These are phyloP conservation scores for Suhomyces prunicola DNA, from an alignment of 805 yeast genomes.

Conservation along the genomic window DNA sequence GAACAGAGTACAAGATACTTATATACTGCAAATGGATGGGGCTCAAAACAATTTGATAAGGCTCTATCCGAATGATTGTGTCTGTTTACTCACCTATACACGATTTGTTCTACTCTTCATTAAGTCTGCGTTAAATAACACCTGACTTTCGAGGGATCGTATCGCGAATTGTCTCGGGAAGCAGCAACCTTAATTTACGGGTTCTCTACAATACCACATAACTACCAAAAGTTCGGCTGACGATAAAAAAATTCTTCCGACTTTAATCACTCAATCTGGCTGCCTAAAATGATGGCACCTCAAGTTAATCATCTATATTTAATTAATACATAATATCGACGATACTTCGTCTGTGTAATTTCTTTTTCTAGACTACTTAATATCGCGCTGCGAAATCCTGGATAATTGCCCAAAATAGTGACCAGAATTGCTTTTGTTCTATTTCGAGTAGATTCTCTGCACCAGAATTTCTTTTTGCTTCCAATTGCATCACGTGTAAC, in stretches of 20 bases:
- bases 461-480: conserved; percentile 2
- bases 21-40: not conserved
- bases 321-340: not conserved
- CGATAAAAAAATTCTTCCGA: not conserved
- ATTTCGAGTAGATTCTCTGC: conserved; percentile 1
- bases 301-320: not conserved
- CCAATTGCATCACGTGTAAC: conserved; percentile 4
- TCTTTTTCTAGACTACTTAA: not conserved
- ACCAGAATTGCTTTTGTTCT: not conserved
- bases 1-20: not conserved
- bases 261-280: not conserved
- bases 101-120: not conserved
- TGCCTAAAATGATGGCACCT: not conserved
- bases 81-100: not conserved
- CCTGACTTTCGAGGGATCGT: not conserved
- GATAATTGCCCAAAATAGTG: not conserved
- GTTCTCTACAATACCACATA: not conserved
- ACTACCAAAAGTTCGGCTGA: not conserved
- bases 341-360: not conserved
- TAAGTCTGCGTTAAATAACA: too few relatives aligned
- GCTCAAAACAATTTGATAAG: not conserved
- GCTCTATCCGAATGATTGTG: not conserved
- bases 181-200: not conserved
- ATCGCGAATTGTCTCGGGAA: not conserved
- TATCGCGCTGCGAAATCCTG: not conserved